These are phyloP conservation scores for Cutaneotrichosporon spelunceum DNA, from an alignment of 1,284 basidiomycete genomes.

Conservation along the genomic window DNA sequence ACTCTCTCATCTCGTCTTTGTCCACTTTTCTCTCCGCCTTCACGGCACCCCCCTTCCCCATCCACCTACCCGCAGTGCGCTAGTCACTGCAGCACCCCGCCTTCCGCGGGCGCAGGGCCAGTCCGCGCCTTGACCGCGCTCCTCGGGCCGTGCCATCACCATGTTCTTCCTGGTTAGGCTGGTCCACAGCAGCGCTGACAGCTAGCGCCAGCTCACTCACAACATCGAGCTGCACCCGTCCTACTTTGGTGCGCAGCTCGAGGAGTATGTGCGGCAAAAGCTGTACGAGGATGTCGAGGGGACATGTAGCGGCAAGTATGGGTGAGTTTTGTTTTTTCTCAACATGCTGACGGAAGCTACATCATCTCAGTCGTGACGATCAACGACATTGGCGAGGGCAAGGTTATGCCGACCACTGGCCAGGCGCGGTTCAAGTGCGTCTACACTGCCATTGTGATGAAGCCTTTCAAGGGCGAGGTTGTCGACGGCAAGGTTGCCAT, in stretches of 20 bases:
- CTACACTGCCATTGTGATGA: conserved; percentile 91
- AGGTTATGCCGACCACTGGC: conserved; percentile 85
- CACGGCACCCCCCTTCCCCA: neutral
- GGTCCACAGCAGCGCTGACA: conserved; percentile 15
- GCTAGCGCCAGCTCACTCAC: conserved; percentile 87
- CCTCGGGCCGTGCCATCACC: conserved; percentile 5
- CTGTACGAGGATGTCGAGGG: conserved; percentile 96
- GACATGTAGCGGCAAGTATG: conserved; percentile 91
- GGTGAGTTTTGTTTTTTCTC: conserved; percentile 48
- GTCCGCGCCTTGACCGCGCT: neutral
- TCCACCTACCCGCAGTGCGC: neutral
- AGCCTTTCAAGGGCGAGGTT: conserved; percentile 98
- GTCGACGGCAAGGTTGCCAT: conserved; percentile 94
- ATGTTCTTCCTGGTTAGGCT: conserved; percentile 51
- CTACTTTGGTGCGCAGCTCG: conserved; percentile 94
- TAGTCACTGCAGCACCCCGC: neutral
- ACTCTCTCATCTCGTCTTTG: neutral
- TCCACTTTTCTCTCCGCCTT: neutral
- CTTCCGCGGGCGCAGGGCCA: neutral
- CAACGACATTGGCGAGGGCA: conserved; percentile 82
- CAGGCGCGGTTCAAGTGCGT: conserved; percentile 89
- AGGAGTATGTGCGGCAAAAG: conserved; percentile 87
- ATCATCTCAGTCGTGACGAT: conserved; percentile 94
- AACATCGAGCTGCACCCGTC: conserved; percentile 95
- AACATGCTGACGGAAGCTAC: conserved; percentile 57